Percentiles rank a stretch among this genome's conserved stretches.
Conservation (phyloP, 2,329 filamentous ascomycete species). For the Talaromyces funiculosus region DNA sequence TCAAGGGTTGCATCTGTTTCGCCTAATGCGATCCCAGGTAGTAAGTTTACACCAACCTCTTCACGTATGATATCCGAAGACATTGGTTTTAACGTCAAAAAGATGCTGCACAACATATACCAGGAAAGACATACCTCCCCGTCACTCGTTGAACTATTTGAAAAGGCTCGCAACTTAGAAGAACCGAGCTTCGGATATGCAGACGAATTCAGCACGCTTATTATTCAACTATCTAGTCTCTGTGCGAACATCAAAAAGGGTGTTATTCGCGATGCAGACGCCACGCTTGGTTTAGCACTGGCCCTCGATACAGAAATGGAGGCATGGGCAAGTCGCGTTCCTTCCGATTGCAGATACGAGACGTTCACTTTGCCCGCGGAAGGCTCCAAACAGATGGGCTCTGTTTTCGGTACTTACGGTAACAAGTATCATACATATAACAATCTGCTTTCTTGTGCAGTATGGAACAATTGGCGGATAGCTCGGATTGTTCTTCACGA, state of each 20-base stretch:
- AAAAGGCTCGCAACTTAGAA: neutral
- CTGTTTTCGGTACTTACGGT: conserved; percentile 6
- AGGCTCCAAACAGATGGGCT: conserved; percentile 1
- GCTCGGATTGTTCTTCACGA: conserved; percentile 14
- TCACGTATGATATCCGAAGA: no score
- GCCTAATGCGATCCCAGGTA: conserved; percentile 12
- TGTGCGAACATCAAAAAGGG: neutral
- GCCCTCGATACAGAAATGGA: conserved; percentile 11
- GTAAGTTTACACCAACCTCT: conserved; percentile 3
- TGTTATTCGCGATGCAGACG: neutral
- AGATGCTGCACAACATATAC: neutral
- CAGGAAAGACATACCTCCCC: neutral
- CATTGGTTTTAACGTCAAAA: no score
- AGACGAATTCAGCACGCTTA: neutral
- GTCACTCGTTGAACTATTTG: neutral
- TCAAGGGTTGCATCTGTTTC: conserved; percentile 11
- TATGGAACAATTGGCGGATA: conserved; percentile 15
- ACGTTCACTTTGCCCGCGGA: conserved; percentile 4
- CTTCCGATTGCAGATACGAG: conserved; percentile 8
- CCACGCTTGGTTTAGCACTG: conserved; percentile 7
- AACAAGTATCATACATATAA: conserved; percentile 13
- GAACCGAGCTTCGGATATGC: neutral
- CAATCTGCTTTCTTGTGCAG: conserved; percentile 4
- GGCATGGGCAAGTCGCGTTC: conserved; percentile 6
- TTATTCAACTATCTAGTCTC: neutral